These are phyloP conservation scores for Trypanosoma brucei DNA, from an alignment of 208 protist species.

Conservation along the genomic window DNA sequence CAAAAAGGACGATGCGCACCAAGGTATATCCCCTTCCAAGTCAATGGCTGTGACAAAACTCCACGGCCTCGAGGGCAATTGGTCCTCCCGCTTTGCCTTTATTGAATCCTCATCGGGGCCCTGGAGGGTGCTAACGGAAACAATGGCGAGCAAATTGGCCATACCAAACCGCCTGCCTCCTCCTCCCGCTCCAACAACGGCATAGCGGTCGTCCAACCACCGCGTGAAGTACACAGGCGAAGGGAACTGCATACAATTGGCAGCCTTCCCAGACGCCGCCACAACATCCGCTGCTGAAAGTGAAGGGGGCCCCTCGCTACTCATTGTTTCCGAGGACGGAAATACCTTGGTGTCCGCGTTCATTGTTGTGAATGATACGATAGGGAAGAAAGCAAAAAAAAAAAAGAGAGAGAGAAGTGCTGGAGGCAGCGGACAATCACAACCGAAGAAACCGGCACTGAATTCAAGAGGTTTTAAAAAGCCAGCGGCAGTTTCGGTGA, in stretches of 20 bases:
- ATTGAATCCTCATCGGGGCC: background rate
- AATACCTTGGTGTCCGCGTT: background rate
- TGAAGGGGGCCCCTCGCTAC: background rate
- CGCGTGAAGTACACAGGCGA: slow-evolving; percentile 74
- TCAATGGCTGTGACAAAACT: slow-evolving; percentile 56
- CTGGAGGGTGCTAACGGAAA: slow-evolving; percentile 28
- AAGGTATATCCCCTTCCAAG: slow-evolving; percentile 67
- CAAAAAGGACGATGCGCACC: slow-evolving; percentile 71
- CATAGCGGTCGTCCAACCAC: slow-evolving; percentile 57
- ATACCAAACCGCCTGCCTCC: slow-evolving; percentile 81
- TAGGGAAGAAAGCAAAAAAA: no score
- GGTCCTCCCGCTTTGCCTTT: background rate
- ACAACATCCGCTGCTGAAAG: slow-evolving; percentile 38
- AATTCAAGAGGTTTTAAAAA: no score
- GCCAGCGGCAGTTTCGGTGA: no score
- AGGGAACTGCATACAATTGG: slow-evolving; percentile 58
- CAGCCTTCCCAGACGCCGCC: slow-evolving; percentile 25
- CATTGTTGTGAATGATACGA: background rate
- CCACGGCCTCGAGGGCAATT: slow-evolving; percentile 27
- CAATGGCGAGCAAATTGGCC: slow-evolving; percentile 66
- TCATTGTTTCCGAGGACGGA: background rate
- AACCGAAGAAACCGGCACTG: no score
- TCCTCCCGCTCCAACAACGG: slow-evolving; percentile 72
- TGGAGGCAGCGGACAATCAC: no score
- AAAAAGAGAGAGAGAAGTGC: no score